Conservation (phyloP, 2,329 filamentous ascomycete genomes). For the Colletotrichum graminicola region DNA sequence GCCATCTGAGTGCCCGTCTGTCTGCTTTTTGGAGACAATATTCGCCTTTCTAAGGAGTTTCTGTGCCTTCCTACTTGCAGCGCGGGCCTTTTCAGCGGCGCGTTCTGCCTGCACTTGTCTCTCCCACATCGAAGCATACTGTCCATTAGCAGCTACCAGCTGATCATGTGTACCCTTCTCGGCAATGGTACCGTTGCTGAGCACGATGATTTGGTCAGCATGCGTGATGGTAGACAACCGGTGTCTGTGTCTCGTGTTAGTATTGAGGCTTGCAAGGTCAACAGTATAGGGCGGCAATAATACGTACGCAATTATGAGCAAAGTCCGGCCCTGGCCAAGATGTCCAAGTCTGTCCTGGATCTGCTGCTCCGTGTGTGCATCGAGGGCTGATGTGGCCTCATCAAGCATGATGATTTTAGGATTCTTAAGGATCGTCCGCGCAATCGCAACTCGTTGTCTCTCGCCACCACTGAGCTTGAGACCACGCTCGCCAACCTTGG, state of each 20-base stretch:
- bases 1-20: constrained; percentile 59
- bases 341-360: constrained; percentile 89
- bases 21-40: constrained; percentile 55
- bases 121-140: constrained; percentile 88
- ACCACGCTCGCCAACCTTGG: constrained; percentile 91
- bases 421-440: constrained; percentile 91
- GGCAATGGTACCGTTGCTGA: constrained; percentile 80
- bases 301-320: constrained; percentile 92
- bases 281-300: constrained; percentile 42
- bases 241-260: constrained; percentile 63
- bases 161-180: constrained; percentile 85
- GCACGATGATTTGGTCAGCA: constrained; percentile 86
- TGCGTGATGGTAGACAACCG: constrained; percentile 87
- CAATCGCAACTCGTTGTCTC: constrained; percentile 94
- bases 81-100: constrained; percentile 71
- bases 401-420: constrained; percentile 93
- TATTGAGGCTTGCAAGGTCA: constrained; percentile 44
- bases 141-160: constrained; percentile 76
- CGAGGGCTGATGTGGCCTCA: constrained; percentile 91
- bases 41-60: constrained; percentile 64
- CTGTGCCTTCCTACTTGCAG: constrained; percentile 56
- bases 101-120: constrained; percentile 86
- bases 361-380: constrained; percentile 92
- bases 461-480: constrained; percentile 90
- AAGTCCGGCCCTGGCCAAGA: constrained; percentile 86